phyloP scores from a whole-genome alignment of 805 yeast species.

The Kuraishia hungarica region DNA sequence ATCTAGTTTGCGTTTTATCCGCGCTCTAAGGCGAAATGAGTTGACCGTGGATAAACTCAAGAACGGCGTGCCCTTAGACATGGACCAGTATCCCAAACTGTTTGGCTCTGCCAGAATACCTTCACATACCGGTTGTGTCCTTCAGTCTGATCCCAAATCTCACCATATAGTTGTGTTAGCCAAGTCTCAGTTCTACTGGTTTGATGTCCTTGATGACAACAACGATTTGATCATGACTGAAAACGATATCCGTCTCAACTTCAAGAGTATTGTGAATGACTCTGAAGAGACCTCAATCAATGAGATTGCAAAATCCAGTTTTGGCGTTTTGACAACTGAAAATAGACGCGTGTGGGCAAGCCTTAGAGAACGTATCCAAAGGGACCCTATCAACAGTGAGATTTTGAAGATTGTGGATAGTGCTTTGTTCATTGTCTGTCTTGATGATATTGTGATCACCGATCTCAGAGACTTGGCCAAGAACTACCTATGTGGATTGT shows the following conservation, averaged over 20 bases:
- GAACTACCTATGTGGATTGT: slow-evolving; percentile 83
- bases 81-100: slow-evolving; percentile 84
- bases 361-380: slow-evolving; percentile 44
- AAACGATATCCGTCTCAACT: slow-evolving; percentile 65
- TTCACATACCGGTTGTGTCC: slow-evolving; percentile 69
- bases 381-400: slow-evolving; percentile 49
- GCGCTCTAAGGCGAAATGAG: slow-evolving; percentile 69
- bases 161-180: slow-evolving; percentile 78
- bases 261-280: slow-evolving; percentile 69
- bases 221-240: slow-evolving; percentile 69
- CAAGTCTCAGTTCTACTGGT: slow-evolving; percentile 90
- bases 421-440: slow-evolving; percentile 74
- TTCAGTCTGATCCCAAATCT: slow-evolving; percentile 71
- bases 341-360: slow-evolving; percentile 84
- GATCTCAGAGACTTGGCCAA: slow-evolving; percentile 60
- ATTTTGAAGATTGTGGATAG: slow-evolving; percentile 70
- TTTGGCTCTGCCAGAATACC: slow-evolving; percentile 90
- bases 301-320: slow-evolving; percentile 67
- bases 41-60: slow-evolving; percentile 63
- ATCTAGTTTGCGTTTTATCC: slow-evolving; percentile 70
- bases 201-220: slow-evolving; percentile 73
- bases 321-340: slow-evolving; percentile 87
- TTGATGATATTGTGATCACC: slow-evolving; percentile 68
- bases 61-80: slow-evolving; percentile 60
- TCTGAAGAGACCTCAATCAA: slow-evolving; percentile 43